These are phyloP conservation scores for Cichorium intybus DNA, from an alignment of 140 eudicot species.

Conservation along the genomic window DNA sequence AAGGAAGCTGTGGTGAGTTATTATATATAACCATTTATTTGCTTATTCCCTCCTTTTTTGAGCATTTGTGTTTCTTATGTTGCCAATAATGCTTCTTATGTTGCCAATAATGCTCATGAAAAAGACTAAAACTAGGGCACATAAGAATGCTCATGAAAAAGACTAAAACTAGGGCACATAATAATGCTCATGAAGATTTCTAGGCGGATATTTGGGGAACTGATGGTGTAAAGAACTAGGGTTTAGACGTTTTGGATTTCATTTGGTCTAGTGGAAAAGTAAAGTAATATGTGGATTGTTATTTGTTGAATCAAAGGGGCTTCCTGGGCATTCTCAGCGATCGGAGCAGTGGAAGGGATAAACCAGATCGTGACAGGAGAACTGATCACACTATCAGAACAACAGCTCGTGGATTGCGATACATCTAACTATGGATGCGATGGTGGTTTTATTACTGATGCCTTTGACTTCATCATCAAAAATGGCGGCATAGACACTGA, in stretches of 20 bases:
- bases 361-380: slow-evolving; percentile 68
- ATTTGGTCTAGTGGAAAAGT: too few relatives aligned
- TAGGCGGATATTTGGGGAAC: background rate
- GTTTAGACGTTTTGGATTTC: background rate
- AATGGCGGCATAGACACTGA: slow-evolving; percentile 73
- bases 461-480: slow-evolving; percentile 54
- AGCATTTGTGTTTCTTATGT: background rate
- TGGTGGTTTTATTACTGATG: slow-evolving; percentile 73
- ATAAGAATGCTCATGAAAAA: too few relatives aligned
- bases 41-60: background rate
- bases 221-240: background rate
- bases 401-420: slow-evolving; percentile 74
- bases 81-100: background rate
- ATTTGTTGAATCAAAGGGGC: slow-evolving; percentile 42
- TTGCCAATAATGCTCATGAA: background rate
- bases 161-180: background rate
- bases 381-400: slow-evolving; percentile 52
- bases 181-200: background rate
- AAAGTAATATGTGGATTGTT: too few relatives aligned
- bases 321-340: slow-evolving; percentile 82
- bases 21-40: background rate
- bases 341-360: slow-evolving; percentile 71
- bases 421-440: slow-evolving; percentile 55
- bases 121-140: background rate
- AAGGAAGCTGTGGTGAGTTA: slow-evolving; percentile 78